Evolutionary conservation across 352 stramenopile species (phyloP).

Genomic region (Thalassiosira hispida): DNA sequence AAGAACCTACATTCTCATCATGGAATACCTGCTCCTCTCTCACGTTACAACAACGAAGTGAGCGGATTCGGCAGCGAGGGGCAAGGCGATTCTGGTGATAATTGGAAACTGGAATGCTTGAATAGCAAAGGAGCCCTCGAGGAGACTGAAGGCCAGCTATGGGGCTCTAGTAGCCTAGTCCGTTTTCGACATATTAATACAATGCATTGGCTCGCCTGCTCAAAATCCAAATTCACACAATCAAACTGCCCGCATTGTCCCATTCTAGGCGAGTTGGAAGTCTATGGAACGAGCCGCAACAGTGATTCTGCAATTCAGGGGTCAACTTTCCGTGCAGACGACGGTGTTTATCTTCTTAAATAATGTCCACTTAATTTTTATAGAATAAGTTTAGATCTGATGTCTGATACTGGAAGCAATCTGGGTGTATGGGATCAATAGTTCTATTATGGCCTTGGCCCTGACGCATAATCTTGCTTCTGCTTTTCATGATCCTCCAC

Average conservation of each 20-base stretch:
- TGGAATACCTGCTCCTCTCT: conserved; percentile 66
- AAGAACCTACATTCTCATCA: conserved; percentile 85
- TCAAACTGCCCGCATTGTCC: conserved; percentile 76
- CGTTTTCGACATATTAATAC: conserved; percentile 74
- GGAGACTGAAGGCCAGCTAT: conserved; percentile 46
- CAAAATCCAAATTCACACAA: conserved; percentile 66
- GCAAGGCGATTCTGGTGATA: conserved; percentile 80
- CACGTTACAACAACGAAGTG: conserved; percentile 79
- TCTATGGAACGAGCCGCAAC: conserved; percentile 34
- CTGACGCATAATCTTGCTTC: too few species aligned
- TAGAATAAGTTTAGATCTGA: conserved; percentile 1
- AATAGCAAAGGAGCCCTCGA: neutral
- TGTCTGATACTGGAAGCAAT: neutral
- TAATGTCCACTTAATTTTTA: neutral
- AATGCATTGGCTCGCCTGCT: conserved; percentile 57
- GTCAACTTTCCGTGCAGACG: conserved; percentile 7
- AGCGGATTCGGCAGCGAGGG: conserved; percentile 78
- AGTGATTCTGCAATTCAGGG: conserved; percentile 1
- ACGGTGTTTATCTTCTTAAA: conserved; percentile 21
- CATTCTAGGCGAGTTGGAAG: conserved; percentile 77
- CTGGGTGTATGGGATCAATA: neutral
- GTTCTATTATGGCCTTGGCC: too few species aligned
- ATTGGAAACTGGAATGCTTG: conserved; percentile 70
- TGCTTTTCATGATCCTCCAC: neutral
- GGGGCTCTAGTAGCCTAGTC: conserved; percentile 60